Evolutionary conservation across 441 rosid species (phyloP).

Genomic region (Raphanus hybrid): DNA sequence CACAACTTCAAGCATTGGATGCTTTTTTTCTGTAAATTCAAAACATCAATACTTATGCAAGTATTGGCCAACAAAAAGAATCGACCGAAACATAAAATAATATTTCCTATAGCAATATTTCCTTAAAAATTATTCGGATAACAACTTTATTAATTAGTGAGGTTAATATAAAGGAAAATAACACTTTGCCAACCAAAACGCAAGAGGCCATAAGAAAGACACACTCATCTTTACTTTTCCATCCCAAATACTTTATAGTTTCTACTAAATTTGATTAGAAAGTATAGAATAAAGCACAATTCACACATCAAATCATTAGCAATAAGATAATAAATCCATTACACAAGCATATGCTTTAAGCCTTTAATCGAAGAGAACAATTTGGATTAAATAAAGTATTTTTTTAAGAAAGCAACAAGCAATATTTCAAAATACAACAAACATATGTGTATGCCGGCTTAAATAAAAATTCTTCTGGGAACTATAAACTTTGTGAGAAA

Average conservation of each 20-base stretch:
- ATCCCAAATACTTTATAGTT: constrained; percentile 19
- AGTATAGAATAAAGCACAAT: constrained; percentile 29
- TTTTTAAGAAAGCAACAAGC: not conserved
- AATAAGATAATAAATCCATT: not conserved
- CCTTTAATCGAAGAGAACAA: not conserved
- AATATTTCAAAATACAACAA: too few relatives aligned
- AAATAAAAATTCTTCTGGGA: not conserved
- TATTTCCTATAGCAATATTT: not conserved
- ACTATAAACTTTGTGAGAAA: not conserved
- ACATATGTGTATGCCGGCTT: not conserved
- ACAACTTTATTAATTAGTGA: constrained; percentile 9
- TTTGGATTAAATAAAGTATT: not conserved
- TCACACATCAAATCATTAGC: constrained; percentile 8
- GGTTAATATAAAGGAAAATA: constrained; percentile 23
- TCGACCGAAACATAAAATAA: constrained; percentile 23
- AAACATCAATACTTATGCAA: constrained; percentile 5
- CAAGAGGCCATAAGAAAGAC: constrained; percentile 32
- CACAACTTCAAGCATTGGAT: constrained; percentile 9
- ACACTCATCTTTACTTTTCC: constrained; percentile 13
- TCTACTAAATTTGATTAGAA: constrained; percentile 31
- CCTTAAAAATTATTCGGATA: constrained; percentile 3
- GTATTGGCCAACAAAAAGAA: constrained; percentile 1
- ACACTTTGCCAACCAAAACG: constrained; percentile 41
- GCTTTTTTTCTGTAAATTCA: not conserved
- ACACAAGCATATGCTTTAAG: constrained; percentile 1